Evolutionary conservation across 352 stramenopile species (phyloP).

Genomic region (Phytophthora meadii): DNA sequence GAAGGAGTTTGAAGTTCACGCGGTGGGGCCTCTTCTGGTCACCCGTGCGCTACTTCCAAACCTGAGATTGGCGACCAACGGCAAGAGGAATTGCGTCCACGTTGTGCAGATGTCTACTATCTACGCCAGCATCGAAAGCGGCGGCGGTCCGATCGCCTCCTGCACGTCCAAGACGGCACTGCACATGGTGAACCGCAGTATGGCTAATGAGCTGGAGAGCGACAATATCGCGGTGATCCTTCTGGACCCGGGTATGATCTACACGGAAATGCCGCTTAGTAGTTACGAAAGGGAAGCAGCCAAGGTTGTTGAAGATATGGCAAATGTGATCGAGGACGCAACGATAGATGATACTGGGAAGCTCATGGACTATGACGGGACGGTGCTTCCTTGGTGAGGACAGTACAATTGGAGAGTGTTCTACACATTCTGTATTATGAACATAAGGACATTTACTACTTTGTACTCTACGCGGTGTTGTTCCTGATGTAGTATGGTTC

Average conservation of each 20-base stretch:
- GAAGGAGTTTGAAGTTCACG: neutral
- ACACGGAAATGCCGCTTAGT: neutral
- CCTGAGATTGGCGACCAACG: neutral
- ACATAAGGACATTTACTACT: conserved; percentile 5
- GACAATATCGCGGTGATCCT: neutral
- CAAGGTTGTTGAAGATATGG: neutral
- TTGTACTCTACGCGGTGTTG: conserved; percentile 8
- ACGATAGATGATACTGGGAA: neutral
- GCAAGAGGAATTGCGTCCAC: neutral
- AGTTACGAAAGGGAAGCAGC: neutral
- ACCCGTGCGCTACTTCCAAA: neutral
- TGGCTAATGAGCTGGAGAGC: neutral
- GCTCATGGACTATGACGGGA: neutral
- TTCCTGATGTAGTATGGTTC: conserved; percentile 65
- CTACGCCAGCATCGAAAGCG: neutral
- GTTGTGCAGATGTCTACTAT: neutral
- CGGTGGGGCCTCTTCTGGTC: neutral
- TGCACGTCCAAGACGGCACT: neutral
- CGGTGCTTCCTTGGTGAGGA: neutral
- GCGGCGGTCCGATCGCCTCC: neutral
- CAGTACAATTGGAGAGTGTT: neutral
- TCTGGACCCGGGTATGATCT: neutral
- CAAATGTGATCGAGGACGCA: neutral
- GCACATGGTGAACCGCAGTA: neutral
- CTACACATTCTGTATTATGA: neutral